Evolutionary conservation across 2,329 filamentous ascomycete genomes (phyloP).

Genomic region (Trichophyton equinum): DNA sequence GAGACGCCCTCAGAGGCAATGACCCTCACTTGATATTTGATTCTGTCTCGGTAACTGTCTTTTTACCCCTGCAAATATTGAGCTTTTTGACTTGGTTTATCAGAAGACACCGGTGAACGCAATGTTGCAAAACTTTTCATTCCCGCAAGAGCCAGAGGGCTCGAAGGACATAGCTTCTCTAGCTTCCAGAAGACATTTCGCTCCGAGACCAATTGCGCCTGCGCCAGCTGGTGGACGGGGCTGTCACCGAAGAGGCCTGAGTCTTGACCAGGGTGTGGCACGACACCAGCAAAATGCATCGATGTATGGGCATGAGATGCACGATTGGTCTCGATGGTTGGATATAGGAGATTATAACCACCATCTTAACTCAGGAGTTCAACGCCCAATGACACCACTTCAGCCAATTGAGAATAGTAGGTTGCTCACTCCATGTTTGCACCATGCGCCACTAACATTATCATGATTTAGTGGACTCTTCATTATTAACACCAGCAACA

Average conservation of each 20-base stretch:
- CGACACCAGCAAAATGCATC: conserved; percentile 7
- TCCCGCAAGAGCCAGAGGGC: background rate
- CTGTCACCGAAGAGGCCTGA: conserved; percentile 67
- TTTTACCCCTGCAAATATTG: background rate
- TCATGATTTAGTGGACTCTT: conserved; percentile 7
- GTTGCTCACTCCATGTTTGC: conserved; percentile 18
- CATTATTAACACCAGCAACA: conserved; percentile 55
- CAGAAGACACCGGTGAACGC: background rate
- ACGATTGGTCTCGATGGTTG: conserved; percentile 34
- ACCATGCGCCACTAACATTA: background rate
- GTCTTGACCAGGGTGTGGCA: conserved; percentile 50
- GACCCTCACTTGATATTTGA: background rate
- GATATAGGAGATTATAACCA: conserved; percentile 4
- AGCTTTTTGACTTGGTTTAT: background rate
- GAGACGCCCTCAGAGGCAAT: conserved; percentile 1
- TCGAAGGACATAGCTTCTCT: background rate
- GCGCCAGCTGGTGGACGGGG: background rate
- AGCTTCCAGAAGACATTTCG: background rate
- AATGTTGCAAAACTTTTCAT: background rate
- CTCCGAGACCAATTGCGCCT: background rate
- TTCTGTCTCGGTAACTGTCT: background rate
- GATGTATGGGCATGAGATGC: conserved; percentile 35
- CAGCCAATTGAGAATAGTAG: conserved; percentile 49
- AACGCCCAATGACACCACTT: conserved; percentile 50
- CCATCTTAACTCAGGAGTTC: conserved; percentile 16